Base-by-base conservation (phyloP, 2,329 filamentous ascomycete species). In the Apiospora phragmitis region DNA sequence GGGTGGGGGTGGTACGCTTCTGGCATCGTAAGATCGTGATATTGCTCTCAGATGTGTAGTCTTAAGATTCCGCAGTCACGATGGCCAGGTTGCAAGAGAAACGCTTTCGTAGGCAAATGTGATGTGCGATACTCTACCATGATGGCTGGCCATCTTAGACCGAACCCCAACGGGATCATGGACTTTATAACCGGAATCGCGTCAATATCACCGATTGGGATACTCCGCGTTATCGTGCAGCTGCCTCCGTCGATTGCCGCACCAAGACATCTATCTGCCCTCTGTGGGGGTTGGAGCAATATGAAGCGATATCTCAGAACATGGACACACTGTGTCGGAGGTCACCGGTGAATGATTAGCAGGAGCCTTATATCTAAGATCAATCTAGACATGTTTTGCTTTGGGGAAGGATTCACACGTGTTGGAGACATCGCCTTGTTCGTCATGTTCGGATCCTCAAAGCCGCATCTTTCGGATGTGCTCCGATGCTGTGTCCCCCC, bases 1-100 rank as follows among this genome's bases (percentile, higher is more conserved):
- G 78, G 78, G 67, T 78, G 77, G 16, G 76, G 62, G 70, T 74
- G 67, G 74, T 79, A 78, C 3, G 72, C 66, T 71, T 78, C 76
- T 11, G 77, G 77, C 77, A 79, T 79, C 38, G 42, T 70, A 65
- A 8, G 18, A 6, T n/a, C 18, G 21, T 32, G 16, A 11, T 4
- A 5, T 26, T 12, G 45, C 21, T 9, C 6, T 47, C n/a, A 16
- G 47, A 18, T 32, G 7, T 21, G 26, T 18, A 24, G 9, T 5
- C n/a, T 26, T 26, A 32, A 11, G 26, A 18, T 29, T 49, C 8
- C 24, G n/a, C n/a, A 47, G 14, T 18, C 6, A 55, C 26, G 49
- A 32, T 32, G 47, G 47, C n/a, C 9, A 29, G 29, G 45, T 47
- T 47, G 1, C 21, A 24, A 47, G 21, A 47, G 8, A 6, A n/a